Evolutionary conservation across 148 eudicot genomes (phyloP), one percentile per base, ranked within the genome.

Genomic region (Polygonum maritimum): DNA sequence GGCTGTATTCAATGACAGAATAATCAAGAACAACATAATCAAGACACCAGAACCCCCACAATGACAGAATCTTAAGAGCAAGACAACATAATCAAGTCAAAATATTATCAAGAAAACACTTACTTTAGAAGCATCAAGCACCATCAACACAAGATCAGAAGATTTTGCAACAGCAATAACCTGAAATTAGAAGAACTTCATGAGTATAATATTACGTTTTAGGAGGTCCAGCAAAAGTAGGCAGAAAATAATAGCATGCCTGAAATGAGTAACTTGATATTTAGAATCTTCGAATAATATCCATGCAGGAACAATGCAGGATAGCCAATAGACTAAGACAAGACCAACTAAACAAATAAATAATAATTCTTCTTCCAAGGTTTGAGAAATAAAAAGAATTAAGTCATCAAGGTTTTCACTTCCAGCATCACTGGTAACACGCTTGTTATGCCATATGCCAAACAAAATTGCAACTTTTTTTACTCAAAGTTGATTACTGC

Each of bases 151-250:
- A 82, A 96, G 88, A 84, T 96, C 99, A 31, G 99, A 92, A 75
- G 99, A 96, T 80, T 96, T 96, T 47, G 99, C 90, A 83, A 96
- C 99, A 75, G 99, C 99, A 89, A 96, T 96, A 62, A 96, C 99
- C 99, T 96, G 88, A 83, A 75, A 82, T 48, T 74, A 47, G 71
- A 79, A 5, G 33, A 82, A 15, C 7, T 5, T 15, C 38, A 3
- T 5, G 1, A 44, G 1, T 44, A 44, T 0, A 35, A 0, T 35
- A 13, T 33, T 5, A 16, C 10, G 18, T 1, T 7, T 35, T 9
- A 57, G 1, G 6, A 41, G 55, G 18, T 36, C 19, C 22, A 3
- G 54, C n/a, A 45, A 41, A 2, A 47, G 7, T 40, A 1, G 47
- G 41, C 12, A 63, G 35, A 65, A 60, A 67, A 36, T 15, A 67